Evolutionary conservation across 1,139 yeast genomes (phyloP).

Genomic region (Scheffersomyces illinoinensis): DNA sequence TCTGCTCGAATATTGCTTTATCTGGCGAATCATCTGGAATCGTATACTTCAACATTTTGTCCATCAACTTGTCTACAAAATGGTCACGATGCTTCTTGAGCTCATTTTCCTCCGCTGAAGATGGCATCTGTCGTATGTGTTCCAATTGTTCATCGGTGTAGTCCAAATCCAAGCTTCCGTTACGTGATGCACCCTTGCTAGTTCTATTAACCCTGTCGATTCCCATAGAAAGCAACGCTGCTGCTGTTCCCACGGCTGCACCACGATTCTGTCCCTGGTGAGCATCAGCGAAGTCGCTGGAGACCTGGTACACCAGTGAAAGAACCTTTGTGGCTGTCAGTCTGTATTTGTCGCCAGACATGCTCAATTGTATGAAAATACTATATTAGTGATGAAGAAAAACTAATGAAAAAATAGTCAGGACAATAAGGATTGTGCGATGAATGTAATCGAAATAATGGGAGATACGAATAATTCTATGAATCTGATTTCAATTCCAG

Average conservation of each 20-base stretch:
- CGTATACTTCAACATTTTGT: conserved; percentile 48
- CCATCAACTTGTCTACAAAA: conserved; percentile 60
- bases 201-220: conserved; percentile 37
- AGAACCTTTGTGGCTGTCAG: conserved; percentile 10
- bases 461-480: neutral
- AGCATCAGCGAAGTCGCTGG: conserved; percentile 28
- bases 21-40: conserved; percentile 51
- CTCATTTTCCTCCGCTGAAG: conserved; percentile 25
- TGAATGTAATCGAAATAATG: neutral
- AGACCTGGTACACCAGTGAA: conserved; percentile 18
- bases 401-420: neutral
- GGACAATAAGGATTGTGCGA: neutral
- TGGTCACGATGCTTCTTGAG: conserved; percentile 29
- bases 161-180: conserved; percentile 5
- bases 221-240: conserved; percentile 56
- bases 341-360: conserved; percentile 1
- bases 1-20: conserved; percentile 41
- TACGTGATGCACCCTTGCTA: conserved; percentile 10
- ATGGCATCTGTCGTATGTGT: conserved; percentile 20
- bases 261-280: conserved; percentile 44
- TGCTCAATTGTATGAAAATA: neutral
- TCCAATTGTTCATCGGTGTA: conserved; percentile 18
- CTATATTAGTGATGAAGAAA: neutral
- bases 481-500: neutral
- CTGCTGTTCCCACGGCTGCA: conserved; percentile 59